These are phyloP conservation scores for Pelagophyceae sp. DNA, from an alignment of 352 stramenopile species.

Conservation along the genomic window DNA sequence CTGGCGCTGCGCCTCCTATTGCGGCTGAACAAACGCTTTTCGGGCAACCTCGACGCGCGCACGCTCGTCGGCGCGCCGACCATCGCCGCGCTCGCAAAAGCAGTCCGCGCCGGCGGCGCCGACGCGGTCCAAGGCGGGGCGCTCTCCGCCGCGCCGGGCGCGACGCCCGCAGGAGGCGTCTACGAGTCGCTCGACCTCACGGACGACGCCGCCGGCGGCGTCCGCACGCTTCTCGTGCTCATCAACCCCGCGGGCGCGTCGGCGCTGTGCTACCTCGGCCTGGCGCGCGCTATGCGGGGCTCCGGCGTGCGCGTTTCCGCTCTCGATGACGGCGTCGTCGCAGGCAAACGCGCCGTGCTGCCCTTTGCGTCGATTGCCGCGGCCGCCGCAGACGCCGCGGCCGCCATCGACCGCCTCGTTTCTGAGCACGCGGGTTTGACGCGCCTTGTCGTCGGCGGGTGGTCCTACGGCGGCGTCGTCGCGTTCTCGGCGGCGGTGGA, in stretches of 20 bases:
- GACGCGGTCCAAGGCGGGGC: conserved; percentile 23
- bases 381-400: conserved; percentile 10
- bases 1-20: conserved; percentile 55
- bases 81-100: conserved; percentile 41
- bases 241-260: conserved; percentile 43
- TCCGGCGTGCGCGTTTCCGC: conserved; percentile 28
- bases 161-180: too few species aligned
- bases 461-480: conserved; percentile 56
- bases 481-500: conserved; percentile 43
- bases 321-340: conserved; percentile 23
- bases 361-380: conserved; percentile 32
- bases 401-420: conserved; percentile 42
- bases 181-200: not conserved
- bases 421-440: conserved; percentile 27
- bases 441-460: conserved; percentile 42
- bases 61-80: conserved; percentile 41
- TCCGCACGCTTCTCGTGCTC: conserved; percentile 10
- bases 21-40: conserved; percentile 45
- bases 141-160: too few species aligned
- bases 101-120: conserved; percentile 16
- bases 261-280: conserved; percentile 52
- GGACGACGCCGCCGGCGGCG: conserved; percentile 34
- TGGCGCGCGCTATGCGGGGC: conserved; percentile 32
- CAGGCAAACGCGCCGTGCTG: not conserved
- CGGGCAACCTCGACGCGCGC: conserved; percentile 44